A percentile compares a stretch with the other conserved stretches of the same genome.
phyloP scores from a whole-genome alignment of 2,329 filamentous ascomycete species.

The Pestalotiopsis sp. region DNA sequence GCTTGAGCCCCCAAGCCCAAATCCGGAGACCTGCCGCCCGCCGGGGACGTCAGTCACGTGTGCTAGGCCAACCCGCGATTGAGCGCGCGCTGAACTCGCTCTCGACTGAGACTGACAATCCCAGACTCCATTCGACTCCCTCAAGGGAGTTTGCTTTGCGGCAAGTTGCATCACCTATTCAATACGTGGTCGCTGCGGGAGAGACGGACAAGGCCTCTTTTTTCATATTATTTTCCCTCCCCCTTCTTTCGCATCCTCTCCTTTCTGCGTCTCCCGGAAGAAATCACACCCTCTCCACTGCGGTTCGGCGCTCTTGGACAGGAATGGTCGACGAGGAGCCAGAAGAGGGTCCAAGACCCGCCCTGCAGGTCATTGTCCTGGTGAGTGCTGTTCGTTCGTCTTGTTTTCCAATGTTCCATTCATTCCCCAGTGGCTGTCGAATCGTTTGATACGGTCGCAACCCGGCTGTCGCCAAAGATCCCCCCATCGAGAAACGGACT shows the following conservation, averaged over 20 bases:
- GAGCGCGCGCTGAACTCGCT: background rate
- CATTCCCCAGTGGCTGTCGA: background rate
- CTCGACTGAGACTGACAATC: background rate
- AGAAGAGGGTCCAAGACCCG: slow-evolving; percentile 38
- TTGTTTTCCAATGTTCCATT: background rate
- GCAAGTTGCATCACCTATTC: background rate
- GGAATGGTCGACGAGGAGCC: slow-evolving; percentile 21
- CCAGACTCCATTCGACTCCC: background rate
- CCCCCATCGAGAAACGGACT: background rate
- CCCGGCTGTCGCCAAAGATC: background rate
- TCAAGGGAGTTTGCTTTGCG: background rate
- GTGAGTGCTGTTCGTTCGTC: slow-evolving; percentile 49
- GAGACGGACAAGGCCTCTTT: background rate
- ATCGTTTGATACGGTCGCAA: background rate
- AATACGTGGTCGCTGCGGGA: background rate
- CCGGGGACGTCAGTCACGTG: background rate
- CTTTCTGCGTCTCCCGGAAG: background rate
- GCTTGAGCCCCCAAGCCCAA: background rate
- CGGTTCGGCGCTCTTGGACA: background rate
- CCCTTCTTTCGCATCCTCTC: background rate
- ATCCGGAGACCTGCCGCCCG: background rate
- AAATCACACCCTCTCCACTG: background rate
- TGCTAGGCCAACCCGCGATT: background rate
- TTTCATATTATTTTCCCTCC: background rate
- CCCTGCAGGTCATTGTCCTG: slow-evolving; percentile 74